Evolutionary conservation across 768 basidiomycete species (phyloP).

Genomic region (Boletus speciosus): DNA sequence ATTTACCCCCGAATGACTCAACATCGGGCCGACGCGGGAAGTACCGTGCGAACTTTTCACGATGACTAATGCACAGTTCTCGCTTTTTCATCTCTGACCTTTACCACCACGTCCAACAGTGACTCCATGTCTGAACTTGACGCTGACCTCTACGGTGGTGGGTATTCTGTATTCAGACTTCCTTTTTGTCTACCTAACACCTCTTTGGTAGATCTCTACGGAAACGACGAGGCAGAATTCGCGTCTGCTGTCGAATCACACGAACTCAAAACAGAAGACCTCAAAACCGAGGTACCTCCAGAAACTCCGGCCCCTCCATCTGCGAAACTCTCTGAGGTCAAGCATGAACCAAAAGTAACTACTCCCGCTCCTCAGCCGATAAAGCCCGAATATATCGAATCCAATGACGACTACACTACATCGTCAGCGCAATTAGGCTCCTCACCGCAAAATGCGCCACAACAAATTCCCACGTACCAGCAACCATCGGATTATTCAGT

Average conservation of each 20-base stretch:
- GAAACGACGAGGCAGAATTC: constrained; percentile 57
- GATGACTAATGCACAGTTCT: constrained; percentile 27
- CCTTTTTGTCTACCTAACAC: not conserved
- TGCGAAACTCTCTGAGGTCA: constrained; percentile 17
- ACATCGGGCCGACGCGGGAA: constrained; percentile 17
- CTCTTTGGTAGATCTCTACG: constrained; percentile 58
- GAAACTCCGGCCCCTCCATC: constrained; percentile 19
- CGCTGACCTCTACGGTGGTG: constrained; percentile 88
- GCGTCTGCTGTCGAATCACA: constrained; percentile 42
- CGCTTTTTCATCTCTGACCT: constrained; percentile 33
- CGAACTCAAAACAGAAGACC: constrained; percentile 31
- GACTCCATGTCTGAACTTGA: constrained; percentile 72
- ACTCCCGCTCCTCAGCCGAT: constrained; percentile 7
- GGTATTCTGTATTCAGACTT: constrained; percentile 11
- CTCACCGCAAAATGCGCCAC: constrained; percentile 45
- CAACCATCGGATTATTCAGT: constrained; percentile 56
- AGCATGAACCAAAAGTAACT: constrained; percentile 16
- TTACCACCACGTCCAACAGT: constrained; percentile 29
- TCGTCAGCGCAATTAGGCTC: constrained; percentile 20
- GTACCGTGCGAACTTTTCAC: constrained; percentile 20
- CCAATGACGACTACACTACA: constrained; percentile 15
- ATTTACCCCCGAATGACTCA: not conserved
- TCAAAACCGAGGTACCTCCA: constrained; percentile 26
- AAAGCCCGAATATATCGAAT: constrained; percentile 12
- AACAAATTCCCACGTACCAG: constrained; percentile 78